phyloP scores from a whole-genome alignment of 768 basidiomycete species.

The Naematelia aurantialba region DNA sequence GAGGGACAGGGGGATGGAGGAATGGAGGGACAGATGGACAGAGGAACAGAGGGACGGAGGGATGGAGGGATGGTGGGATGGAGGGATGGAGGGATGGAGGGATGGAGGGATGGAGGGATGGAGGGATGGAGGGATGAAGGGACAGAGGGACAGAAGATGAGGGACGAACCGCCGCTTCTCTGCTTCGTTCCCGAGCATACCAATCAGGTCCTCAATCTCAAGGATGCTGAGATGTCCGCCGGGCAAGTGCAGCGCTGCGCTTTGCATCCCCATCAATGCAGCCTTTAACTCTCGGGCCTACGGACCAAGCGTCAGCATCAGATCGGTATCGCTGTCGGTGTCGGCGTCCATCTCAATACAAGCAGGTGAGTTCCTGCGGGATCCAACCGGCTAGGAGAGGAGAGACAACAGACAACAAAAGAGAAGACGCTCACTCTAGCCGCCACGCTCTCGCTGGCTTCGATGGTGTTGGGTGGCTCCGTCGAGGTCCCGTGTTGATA shows the following conservation, averaged over 20 bases:
- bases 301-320: constrained; percentile 1
- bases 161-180: constrained; percentile 36
- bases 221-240: constrained; percentile 30
- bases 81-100: too few species aligned
- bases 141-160: too few species aligned
- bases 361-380: neutral
- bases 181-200: constrained; percentile 26
- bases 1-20: too few species aligned
- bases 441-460: constrained; percentile 10
- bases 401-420: neutral
- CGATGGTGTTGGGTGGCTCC: neutral
- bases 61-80: too few species aligned
- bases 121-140: too few species aligned
- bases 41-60: too few species aligned
- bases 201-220: constrained; percentile 16
- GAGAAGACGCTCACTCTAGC: neutral
- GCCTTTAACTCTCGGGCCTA: constrained; percentile 30
- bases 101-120: too few species aligned
- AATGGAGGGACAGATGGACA: too few species aligned
- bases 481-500: neutral
- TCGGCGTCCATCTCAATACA: neutral
- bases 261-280: constrained; percentile 28
- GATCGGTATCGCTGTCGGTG: neutral
- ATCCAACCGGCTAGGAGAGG: too few species aligned
- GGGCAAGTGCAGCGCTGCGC: constrained; percentile 26